A percentile compares a stretch with the other conserved stretches of the same genome.
Conservation (phyloP, 768 basidiomycete species). For the Lactarius pseudohatsudake region DNA sequence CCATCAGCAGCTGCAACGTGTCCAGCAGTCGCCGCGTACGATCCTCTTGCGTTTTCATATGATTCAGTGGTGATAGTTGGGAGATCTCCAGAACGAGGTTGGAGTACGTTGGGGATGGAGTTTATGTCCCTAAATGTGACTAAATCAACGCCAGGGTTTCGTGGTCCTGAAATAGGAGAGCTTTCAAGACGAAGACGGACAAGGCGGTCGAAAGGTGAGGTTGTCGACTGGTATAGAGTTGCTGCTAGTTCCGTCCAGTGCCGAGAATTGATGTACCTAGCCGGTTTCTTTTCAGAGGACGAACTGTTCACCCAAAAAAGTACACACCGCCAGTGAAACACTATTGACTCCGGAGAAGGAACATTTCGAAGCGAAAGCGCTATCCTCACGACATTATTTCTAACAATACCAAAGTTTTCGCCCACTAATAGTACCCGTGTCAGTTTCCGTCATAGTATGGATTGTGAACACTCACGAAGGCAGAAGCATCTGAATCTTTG, state of each 20-base stretch:
- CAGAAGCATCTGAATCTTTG: slow-evolving; percentile 22
- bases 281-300: neutral
- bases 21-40: neutral
- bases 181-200: slow-evolving; percentile 3
- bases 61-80: neutral
- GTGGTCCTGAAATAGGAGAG: neutral
- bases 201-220: slow-evolving; percentile 12
- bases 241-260: slow-evolving; percentile 5
- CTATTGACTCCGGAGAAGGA: slow-evolving; percentile 1
- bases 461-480: slow-evolving; percentile 8
- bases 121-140: neutral
- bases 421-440: neutral
- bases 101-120: slow-evolving; percentile 4
- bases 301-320: neutral
- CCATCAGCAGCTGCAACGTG: neutral
- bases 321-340: slow-evolving; percentile 13
- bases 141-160: neutral
- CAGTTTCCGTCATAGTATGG: neutral
- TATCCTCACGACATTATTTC: slow-evolving; percentile 1
- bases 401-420: slow-evolving; percentile 6
- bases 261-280: slow-evolving; percentile 1
- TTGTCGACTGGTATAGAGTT: slow-evolving; percentile 12
- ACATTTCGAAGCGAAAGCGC: neutral
- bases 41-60: neutral
- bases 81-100: neutral